Percentiles rank a stretch among this genome's conserved stretches.
Conservation (phyloP, 116 monocot species). For the Iris pallida region DNA sequence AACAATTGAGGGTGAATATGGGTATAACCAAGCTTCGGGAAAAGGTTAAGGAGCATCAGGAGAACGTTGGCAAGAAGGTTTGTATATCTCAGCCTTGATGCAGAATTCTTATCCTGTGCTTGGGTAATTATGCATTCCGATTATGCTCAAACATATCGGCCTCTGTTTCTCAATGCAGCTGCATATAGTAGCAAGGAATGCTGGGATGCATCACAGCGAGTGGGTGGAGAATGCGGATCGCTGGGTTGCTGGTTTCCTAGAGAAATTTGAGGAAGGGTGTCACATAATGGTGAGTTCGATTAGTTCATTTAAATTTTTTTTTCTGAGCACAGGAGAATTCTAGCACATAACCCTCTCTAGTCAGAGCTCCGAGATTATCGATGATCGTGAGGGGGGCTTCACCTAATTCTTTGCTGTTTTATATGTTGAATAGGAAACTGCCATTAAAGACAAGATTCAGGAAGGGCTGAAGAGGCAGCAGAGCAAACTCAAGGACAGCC, state of each 20-base stretch:
- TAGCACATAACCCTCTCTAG: no score
- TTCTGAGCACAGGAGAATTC: no score
- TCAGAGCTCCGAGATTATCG: no score
- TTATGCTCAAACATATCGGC: neutral
- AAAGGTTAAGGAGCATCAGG: conserved; percentile 82
- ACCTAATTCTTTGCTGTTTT: neutral
- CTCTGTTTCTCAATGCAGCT: conserved; percentile 15
- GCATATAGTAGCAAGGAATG: conserved; percentile 37
- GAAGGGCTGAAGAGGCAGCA: conserved; percentile 28
- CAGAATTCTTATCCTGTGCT: no score
- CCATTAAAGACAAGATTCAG: conserved; percentile 34
- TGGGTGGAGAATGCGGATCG: conserved; percentile 64
- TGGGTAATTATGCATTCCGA: no score
- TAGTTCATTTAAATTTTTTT: no score
- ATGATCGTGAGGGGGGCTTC: no score
- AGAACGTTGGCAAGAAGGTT: conserved; percentile 43
- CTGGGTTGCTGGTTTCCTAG: conserved; percentile 56
- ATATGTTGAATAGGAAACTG: conserved; percentile 25
- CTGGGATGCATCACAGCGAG: conserved; percentile 23
- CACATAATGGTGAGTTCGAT: conserved; percentile 48
- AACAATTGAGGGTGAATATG: conserved; percentile 78
- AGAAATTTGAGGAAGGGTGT: conserved; percentile 63
- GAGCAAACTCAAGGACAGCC: conserved; percentile 12
- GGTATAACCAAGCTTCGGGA: conserved; percentile 57
- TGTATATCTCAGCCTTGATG: neutral